phyloP scores from a whole-genome alignment of 2,329 filamentous ascomycete genomes.

The Pseudohalonectria lignicola region DNA sequence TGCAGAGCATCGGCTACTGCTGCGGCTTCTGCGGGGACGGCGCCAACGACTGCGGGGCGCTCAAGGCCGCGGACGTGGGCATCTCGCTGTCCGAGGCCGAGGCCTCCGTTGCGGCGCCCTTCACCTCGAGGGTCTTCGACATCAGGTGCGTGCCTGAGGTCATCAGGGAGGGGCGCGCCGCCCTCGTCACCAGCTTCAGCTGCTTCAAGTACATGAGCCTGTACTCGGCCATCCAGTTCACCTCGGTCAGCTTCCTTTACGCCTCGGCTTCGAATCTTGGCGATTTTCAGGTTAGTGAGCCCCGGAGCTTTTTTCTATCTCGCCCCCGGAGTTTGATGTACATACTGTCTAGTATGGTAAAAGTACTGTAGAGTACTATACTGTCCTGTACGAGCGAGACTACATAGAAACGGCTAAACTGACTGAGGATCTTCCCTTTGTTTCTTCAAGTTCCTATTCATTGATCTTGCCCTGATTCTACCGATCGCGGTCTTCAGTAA shows the following conservation, averaged over 20 bases:
- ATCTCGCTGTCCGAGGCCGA: constrained; percentile 96
- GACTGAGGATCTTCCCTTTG: constrained; percentile 3
- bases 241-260: constrained; percentile 92
- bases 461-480: constrained; percentile 83
- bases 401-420: not conserved
- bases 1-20: constrained; percentile 92
- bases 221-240: constrained; percentile 99
- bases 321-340: too few species aligned
- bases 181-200: constrained; percentile 95
- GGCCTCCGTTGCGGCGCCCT: constrained; percentile 94
- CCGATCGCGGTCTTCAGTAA: constrained; percentile 91
- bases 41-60: constrained; percentile 91
- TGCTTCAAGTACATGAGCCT: constrained; percentile 99
- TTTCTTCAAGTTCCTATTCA: constrained; percentile 65
- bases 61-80: constrained; percentile 95
- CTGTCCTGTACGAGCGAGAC: too few species aligned
- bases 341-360: too few species aligned
- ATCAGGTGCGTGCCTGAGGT: constrained; percentile 91
- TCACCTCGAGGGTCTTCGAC: constrained; percentile 90
- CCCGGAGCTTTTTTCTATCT: too few species aligned
- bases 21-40: constrained; percentile 95
- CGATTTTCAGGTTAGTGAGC: constrained; percentile 68
- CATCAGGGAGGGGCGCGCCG: constrained; percentile 86
- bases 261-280: constrained; percentile 87
- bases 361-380: too few species aligned